Conservation (phyloP, 352 stramenopile genomes). For the Phytophthora sojae region DNA sequence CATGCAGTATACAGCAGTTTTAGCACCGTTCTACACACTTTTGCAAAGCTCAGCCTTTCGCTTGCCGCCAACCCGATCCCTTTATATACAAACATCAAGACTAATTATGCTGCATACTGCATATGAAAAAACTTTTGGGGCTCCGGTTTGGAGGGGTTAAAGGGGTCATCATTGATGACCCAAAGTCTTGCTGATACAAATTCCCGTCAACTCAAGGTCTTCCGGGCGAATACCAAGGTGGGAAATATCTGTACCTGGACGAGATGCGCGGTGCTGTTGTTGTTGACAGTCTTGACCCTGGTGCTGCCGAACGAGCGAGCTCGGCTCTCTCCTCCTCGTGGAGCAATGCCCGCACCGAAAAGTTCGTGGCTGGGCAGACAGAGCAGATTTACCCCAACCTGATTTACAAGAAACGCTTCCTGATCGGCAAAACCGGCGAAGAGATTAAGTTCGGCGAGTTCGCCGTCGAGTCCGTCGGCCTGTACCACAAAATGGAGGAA, state of each 20-base stretch:
- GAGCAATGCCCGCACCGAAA: constrained; percentile 64
- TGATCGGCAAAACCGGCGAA: constrained; percentile 74
- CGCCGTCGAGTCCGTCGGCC: constrained; percentile 59
- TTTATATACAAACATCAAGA: no score
- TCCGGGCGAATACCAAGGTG: constrained; percentile 67
- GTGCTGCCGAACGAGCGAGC: constrained; percentile 62
- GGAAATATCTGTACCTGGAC: constrained; percentile 62
- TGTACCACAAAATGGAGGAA: constrained; percentile 77
- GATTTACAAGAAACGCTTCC: constrained; percentile 82
- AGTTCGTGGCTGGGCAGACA: constrained; percentile 72
- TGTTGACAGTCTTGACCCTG: constrained; percentile 61
- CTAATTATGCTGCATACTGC: no score
- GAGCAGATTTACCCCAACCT: constrained; percentile 80
- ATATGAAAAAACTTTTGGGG: no score
- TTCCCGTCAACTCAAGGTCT: constrained; percentile 42
- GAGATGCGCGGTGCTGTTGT: constrained; percentile 46
- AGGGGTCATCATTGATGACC: no score
- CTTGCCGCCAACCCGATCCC: no score
- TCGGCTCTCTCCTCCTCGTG: constrained; percentile 53
- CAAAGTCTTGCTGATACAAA: constrained; percentile 38
- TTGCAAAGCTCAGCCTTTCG: no score
- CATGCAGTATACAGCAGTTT: no score
- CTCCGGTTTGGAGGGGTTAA: no score
- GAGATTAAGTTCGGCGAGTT: constrained; percentile 82
- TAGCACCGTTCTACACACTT: no score